These are phyloP conservation scores for Insectozyma bohioensis DNA, from an alignment of 1,139 yeast genomes.

Conservation along the genomic window DNA sequence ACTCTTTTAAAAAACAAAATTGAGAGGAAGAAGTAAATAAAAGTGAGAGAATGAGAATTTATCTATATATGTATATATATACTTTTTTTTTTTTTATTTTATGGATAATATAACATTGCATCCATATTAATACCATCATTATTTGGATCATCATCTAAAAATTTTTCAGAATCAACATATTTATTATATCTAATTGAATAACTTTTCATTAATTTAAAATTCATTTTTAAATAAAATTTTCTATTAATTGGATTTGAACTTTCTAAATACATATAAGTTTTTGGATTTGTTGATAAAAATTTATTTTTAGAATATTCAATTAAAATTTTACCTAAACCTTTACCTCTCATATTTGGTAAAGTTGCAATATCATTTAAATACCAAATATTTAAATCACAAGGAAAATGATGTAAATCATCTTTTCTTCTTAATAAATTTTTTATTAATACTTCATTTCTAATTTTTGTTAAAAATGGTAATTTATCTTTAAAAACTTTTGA, in stretches of 20 bases:
- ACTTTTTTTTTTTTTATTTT: background rate
- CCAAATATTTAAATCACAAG: slow-evolving; percentile 26
- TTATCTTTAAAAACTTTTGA: slow-evolving; percentile 36
- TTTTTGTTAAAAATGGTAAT: slow-evolving; percentile 33
- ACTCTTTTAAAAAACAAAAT: background rate
- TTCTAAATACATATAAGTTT: slow-evolving; percentile 42
- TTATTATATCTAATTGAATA: slow-evolving; percentile 35
- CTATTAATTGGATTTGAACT: slow-evolving; percentile 53
- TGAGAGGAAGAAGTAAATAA: background rate
- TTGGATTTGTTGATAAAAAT: slow-evolving; percentile 16
- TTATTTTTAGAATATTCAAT: slow-evolving; percentile 29
- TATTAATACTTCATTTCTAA: slow-evolving; percentile 25
- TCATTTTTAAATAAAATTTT: slow-evolving; percentile 48
- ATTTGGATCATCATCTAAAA: slow-evolving; percentile 20
- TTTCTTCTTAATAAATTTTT: slow-evolving; percentile 9
- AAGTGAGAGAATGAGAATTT: background rate
- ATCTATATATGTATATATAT: background rate
- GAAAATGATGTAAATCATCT: slow-evolving; percentile 9
- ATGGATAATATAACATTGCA: slow-evolving; percentile 26
- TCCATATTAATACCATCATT: slow-evolving; percentile 35
- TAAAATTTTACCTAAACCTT: slow-evolving; percentile 37
- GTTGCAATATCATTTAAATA: slow-evolving; percentile 42
- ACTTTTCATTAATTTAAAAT: slow-evolving; percentile 45
- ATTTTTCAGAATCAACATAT: slow-evolving; percentile 19
- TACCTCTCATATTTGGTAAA: slow-evolving; percentile 41